Evolutionary conservation across 176 grass and related monocot species (phyloP), one percentile per base, ranked within the genome.

Genomic region (Thalia dealbata): DNA sequence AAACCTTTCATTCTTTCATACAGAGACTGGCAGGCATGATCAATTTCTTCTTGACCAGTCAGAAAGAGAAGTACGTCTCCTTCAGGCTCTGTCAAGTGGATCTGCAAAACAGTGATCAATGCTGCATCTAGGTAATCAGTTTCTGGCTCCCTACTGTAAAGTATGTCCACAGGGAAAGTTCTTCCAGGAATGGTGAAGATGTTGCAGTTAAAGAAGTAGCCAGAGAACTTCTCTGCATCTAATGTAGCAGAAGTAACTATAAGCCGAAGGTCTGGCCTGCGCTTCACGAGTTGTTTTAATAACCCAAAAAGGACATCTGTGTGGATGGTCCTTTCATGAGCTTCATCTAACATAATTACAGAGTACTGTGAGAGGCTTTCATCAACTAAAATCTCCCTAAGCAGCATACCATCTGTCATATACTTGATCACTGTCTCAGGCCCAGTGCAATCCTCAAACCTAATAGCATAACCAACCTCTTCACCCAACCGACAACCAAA

Each of bases 141-240:
- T 78, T 96, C 89, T 6, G 92, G 84, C 64, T 96, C 89, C 82
- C 92, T 92, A 10, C 89, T 88, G 70, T 96, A 92, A 7, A 96
- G 80, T 87, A 96, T 96, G 78, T 96, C 92, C 75, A 96, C 92
- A 8, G 92, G 92, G 59, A 90, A 92, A 18, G 89, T 96, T 81
- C 92, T 87, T 72, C 92, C 92, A 28, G 92, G 92, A 85, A 96
- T 96, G 0, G 92, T 96, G 80, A 96, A 96, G 59, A 96, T 96
- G 66, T 92, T 96, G 69, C 92, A 96, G 69, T 92, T 89, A 55
- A 92, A 96, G 50, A 96, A 96, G 69, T 96, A 96, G 21, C 92
- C 92, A 27, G 92, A 96, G 72, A 96, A 96, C 76, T 96, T 96
- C 81, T 96, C 92, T 6, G 92, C 92, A 82, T 96, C 89, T n/a